Conservation (phyloP, 768 basidiomycete genomes). For the Boletellus emodensis region DNA sequence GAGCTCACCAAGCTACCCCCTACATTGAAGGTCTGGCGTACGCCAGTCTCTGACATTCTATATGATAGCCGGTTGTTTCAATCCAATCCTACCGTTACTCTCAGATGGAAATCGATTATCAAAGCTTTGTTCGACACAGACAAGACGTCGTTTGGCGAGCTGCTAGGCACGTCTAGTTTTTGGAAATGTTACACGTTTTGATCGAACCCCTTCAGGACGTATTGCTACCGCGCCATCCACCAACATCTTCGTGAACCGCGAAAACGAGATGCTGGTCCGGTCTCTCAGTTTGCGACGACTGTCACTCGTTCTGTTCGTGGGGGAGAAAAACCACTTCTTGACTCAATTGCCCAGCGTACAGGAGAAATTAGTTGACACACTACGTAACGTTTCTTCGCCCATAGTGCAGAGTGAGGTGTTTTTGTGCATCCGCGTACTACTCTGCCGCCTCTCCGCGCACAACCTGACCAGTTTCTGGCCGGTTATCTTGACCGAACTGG, state of each 20-base stretch:
- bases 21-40: constrained; percentile 81
- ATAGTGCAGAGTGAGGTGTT: constrained; percentile 93
- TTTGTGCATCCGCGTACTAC: constrained; percentile 84
- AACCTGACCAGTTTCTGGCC: constrained; percentile 98
- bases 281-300: constrained; percentile 85
- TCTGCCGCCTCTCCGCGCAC: constrained; percentile 87
- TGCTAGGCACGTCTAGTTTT: constrained; percentile 57
- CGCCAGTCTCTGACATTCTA: constrained; percentile 74
- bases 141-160: constrained; percentile 78
- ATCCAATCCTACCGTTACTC: constrained; percentile 50
- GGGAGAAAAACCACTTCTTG: constrained; percentile 88
- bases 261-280: constrained; percentile 86
- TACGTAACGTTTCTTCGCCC: constrained; percentile 74
- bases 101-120: constrained; percentile 73
- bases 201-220: constrained; percentile 45
- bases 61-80: constrained; percentile 88
- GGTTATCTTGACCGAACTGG: constrained; percentile 88
- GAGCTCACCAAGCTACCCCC: constrained; percentile 79
- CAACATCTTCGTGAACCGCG: constrained; percentile 94
- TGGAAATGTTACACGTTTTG: constrained; percentile 26
- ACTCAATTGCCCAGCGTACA: constrained; percentile 91
- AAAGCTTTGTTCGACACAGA: constrained; percentile 81
- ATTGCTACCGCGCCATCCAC: constrained; percentile 84
- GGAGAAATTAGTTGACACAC: constrained; percentile 91
- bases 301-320: constrained; percentile 81